These are phyloP conservation scores for Fusarium hostae DNA, from an alignment of 2,329 filamentous ascomycete genomes.

Conservation along the genomic window DNA sequence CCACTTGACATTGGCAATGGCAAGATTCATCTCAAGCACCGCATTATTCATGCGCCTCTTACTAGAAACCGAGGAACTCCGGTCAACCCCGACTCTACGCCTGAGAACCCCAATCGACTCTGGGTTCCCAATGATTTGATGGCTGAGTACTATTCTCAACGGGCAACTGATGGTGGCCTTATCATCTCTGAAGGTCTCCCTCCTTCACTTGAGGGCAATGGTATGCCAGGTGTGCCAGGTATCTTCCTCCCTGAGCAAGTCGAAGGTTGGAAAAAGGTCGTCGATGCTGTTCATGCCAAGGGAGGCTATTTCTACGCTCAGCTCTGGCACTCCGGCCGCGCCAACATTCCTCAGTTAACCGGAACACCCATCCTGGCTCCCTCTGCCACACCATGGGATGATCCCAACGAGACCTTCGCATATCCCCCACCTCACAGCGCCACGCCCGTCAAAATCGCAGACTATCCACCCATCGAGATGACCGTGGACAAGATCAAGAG, in stretches of 20 bases:
- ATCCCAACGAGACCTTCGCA: slow-evolving; percentile 53
- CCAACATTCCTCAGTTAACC: slow-evolving; percentile 51
- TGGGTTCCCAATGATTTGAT: slow-evolving; percentile 55
- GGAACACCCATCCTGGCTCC: slow-evolving; percentile 52
- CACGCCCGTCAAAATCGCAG: slow-evolving; percentile 53
- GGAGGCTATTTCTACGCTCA: slow-evolving; percentile 71
- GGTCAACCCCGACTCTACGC: slow-evolving; percentile 54
- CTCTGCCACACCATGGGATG: slow-evolving; percentile 58
- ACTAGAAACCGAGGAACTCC: slow-evolving; percentile 65
- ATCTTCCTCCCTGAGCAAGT: slow-evolving; percentile 66
- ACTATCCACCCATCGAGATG: slow-evolving; percentile 46
- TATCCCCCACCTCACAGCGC: slow-evolving; percentile 50
- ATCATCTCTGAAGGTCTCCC: slow-evolving; percentile 59
- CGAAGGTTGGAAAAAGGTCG: slow-evolving; percentile 67
- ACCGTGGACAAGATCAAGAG: slow-evolving; percentile 56
- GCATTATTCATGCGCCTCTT: slow-evolving; percentile 62
- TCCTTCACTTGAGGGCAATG: slow-evolving; percentile 56
- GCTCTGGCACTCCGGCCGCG: slow-evolving; percentile 60
- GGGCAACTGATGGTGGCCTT: slow-evolving; percentile 54
- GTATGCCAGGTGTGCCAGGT: slow-evolving; percentile 63
- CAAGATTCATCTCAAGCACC: slow-evolving; percentile 60
- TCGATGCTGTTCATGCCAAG: slow-evolving; percentile 70
- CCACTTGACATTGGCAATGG: slow-evolving; percentile 53
- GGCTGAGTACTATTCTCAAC: slow-evolving; percentile 57
- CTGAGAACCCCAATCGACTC: slow-evolving; percentile 56